Base-by-base conservation (phyloP, 2,329 filamentous ascomycete species). In the Colletotrichum sp. region DNA sequence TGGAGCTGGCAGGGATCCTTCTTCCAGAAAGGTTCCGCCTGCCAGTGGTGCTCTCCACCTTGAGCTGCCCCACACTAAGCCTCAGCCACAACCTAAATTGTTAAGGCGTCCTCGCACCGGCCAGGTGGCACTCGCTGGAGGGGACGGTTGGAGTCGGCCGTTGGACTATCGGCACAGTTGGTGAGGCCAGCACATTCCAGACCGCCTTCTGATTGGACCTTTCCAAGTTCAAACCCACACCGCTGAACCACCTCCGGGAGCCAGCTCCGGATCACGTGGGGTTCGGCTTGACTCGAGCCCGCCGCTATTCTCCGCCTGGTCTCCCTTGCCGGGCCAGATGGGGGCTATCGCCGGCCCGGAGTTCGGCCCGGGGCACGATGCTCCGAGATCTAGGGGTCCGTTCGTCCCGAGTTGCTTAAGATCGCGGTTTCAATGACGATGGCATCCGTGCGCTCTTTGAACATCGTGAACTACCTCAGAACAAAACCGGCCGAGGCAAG, bases 41-140 rank as follows among this genome's bases (percentile, higher is more conserved):
- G 69, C 71, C 69, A 66, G 32, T n/a, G 34, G 32, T 59, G 21
- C 39, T 44, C 70, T 69, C 74, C 74, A 74, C 70, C 55, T 52
- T 65, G 15, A 9, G 34, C 26, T 60, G 69, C 71, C 57, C 75
- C 75, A 75, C 66, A 64, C 57, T 71, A 57, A 64, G 62, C 71
- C 75, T 75, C 71, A 77, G 75, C 75, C 71, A 77, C 71, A 75
- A 71, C 71, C 75, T 75, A 77, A 75, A 67, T 63, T 75, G 71
- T 75, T 71, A 75, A 63, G 57, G 57, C 64, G 52, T 49, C 44
- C 10, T 24, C n/a, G 44, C 44, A 52, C 44, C 44, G 44, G 44
- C 44, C 44, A 52, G 44, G 44, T 52, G 44, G 44, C 44, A 52
- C 18, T n/a, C 39, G 8, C n/a, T 21, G 34, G 30, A 49, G 52